Base-by-base conservation (phyloP, 2,329 filamentous ascomycete species). In the Clonostachys chloroleuca region DNA sequence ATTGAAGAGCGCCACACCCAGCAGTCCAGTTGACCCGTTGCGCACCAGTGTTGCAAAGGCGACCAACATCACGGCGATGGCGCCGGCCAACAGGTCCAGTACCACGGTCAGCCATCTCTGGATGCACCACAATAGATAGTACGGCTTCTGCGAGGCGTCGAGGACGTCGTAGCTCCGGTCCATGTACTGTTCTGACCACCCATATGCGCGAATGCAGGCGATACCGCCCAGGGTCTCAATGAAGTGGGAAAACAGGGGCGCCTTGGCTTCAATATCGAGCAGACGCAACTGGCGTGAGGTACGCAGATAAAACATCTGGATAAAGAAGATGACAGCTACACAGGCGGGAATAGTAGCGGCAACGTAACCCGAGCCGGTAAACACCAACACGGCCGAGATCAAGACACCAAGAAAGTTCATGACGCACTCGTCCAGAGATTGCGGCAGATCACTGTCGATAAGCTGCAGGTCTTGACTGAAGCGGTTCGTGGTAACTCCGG, bases 251-350 rank as follows among this genome's bases (percentile, higher is more conserved):
- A 57, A 73, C 0, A 81, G 62, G 1, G 69, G 72, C 0, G 76
- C 67, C 42, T 73, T 73, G 2, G 75, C 68, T 52, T 81, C 75
- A 2, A 81, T 63, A 42, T 80, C 78, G 30, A 81, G 57, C 14
- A 75, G 66, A 35, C 77, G 72, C 4, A 82, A 60, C 52, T 80
- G 78, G 0, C 77, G 69, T 0, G 77, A 80, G 1, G 77, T 80
- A 6, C 71, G 66, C 2, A 82, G 64, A 33, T 51, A 52, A 34
- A 48, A 51, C 6, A 49, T 50, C 18, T 59, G 56, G 10, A 59
- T 18, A 6, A 52, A 37, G 43, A 49, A 57, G 6, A 56, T 41
- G 7, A 46, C 48, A 14, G 50, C 16, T 3, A 47, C 5, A 0
- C 39, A 34, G 10, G 68, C 47, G 0, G 77, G 77, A 14, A 79